Evolutionary conservation across 306 rosid species (phyloP).

Genomic region (Fragaria iinumae): DNA sequence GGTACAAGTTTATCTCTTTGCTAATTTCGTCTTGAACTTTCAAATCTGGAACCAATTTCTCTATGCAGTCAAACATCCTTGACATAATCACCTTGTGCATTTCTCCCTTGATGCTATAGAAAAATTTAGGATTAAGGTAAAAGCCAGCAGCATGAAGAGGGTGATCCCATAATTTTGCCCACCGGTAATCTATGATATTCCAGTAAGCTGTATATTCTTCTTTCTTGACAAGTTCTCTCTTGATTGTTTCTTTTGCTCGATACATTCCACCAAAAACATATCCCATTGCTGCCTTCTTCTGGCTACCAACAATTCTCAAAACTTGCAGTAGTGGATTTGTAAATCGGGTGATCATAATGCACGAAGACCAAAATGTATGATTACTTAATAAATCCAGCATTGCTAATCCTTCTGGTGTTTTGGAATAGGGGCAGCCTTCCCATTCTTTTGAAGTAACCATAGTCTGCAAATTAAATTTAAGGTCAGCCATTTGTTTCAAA

Average conservation of each 20-base stretch:
- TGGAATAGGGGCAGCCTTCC: constrained; percentile 56
- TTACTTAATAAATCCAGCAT: constrained; percentile 50
- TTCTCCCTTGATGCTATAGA: constrained; percentile 63
- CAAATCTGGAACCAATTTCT: constrained; percentile 64
- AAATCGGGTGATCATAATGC: constrained; percentile 55
- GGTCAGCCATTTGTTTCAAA: constrained; percentile 71
- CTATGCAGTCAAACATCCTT: constrained; percentile 73
- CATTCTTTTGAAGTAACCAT: constrained; percentile 80
- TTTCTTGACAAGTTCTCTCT: constrained; percentile 56
- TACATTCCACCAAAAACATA: constrained; percentile 69
- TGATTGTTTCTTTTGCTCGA: constrained; percentile 63
- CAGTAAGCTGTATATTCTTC: constrained; percentile 71
- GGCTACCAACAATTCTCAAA: constrained; percentile 50
- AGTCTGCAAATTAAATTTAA: constrained; percentile 67
- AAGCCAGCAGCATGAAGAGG: constrained; percentile 76
- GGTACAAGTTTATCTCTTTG: constrained; percentile 63
- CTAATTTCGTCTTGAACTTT: constrained; percentile 70
- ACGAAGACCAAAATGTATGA: constrained; percentile 66
- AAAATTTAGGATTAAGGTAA: constrained; percentile 74
- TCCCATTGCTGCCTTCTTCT: constrained; percentile 74
- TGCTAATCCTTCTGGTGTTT: constrained; percentile 59
- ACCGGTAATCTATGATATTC: constrained; percentile 67
- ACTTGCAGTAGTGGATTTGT: constrained; percentile 54
- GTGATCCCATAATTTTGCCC: constrained; percentile 61
- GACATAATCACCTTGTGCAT: constrained; percentile 50